Conservation (phyloP, 805 yeast genomes). For the Suhomyces xylopsoci region DNA sequence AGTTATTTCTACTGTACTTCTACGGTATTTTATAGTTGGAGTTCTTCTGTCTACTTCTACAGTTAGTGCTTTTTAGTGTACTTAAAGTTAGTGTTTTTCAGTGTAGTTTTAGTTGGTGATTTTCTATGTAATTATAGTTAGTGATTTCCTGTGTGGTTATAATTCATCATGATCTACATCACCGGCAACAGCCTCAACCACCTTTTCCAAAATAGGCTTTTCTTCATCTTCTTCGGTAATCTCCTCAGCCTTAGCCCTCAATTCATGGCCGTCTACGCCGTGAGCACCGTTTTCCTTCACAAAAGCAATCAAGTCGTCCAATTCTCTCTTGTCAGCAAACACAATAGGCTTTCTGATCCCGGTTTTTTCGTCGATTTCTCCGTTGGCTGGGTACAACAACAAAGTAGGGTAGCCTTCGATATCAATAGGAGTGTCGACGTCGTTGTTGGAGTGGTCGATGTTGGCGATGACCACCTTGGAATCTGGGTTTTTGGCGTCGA, state of each 20-base stretch:
- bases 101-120: no score
- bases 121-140: no score
- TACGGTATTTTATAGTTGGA: no score
- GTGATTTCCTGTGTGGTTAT: constrained; percentile 13
- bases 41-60: no score
- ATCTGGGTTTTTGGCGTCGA: constrained; percentile 45
- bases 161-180: constrained; percentile 38
- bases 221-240: constrained; percentile 26
- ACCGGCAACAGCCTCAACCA: constrained; percentile 7
- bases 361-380: constrained; percentile 38
- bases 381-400: constrained; percentile 79
- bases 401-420: constrained; percentile 92
- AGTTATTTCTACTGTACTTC: no score
- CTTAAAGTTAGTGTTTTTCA: no score
- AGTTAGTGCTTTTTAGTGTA: no score
- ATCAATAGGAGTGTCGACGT: constrained; percentile 63
- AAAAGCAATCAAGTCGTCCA: constrained; percentile 68
- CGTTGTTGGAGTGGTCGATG: constrained; percentile 87
- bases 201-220: constrained; percentile 7
- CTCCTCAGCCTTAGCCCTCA: constrained; percentile 27
- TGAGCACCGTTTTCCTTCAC: constrained; percentile 65
- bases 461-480: constrained; percentile 72
- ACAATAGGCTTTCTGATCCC: constrained; percentile 52
- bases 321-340: constrained; percentile 69
- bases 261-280: constrained; percentile 51